Conservation (phyloP, 768 basidiomycete genomes). For the Boletus tomentosulus region DNA sequence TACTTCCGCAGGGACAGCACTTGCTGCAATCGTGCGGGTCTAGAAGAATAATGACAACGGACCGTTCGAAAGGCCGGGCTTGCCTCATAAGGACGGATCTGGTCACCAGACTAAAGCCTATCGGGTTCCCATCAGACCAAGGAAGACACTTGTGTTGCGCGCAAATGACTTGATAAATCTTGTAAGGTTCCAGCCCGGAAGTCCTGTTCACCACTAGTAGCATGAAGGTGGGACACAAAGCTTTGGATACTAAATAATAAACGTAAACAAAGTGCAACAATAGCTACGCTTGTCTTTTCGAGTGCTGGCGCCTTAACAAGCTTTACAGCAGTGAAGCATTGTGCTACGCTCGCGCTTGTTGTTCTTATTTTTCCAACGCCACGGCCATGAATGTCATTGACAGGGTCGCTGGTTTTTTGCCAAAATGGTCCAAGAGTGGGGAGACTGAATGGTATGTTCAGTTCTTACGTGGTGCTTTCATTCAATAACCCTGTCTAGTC, state of each 20-base stretch:
- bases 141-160: no score
- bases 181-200: no score
- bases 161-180: no score
- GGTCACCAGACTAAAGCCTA: no score
- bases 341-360: conserved; percentile 15
- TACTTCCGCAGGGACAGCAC: no score
- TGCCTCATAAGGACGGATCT: no score
- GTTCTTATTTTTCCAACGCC: conserved; percentile 7
- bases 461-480: conserved; percentile 14
- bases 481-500: conserved; percentile 38
- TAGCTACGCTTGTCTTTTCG: conserved; percentile 19
- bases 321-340: conserved; percentile 6
- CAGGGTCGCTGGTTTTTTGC: conserved; percentile 46
- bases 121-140: no score
- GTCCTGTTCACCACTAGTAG: no score
- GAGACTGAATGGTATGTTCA: conserved; percentile 56
- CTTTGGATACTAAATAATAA: conserved; percentile 15
- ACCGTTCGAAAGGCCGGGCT: no score
- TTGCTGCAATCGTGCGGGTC: no score
- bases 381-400: conserved; percentile 57
- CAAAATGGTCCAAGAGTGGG: conserved; percentile 56
- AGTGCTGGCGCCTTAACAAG: conserved; percentile 13
- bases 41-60: no score
- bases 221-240: no score
- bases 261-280: conserved; percentile 27